A percentile compares a stretch with the other conserved stretches of the same genome.
Conservation (phyloP, 371 early-diverging fungal species). For the Lichtheimia corymbifera region DNA sequence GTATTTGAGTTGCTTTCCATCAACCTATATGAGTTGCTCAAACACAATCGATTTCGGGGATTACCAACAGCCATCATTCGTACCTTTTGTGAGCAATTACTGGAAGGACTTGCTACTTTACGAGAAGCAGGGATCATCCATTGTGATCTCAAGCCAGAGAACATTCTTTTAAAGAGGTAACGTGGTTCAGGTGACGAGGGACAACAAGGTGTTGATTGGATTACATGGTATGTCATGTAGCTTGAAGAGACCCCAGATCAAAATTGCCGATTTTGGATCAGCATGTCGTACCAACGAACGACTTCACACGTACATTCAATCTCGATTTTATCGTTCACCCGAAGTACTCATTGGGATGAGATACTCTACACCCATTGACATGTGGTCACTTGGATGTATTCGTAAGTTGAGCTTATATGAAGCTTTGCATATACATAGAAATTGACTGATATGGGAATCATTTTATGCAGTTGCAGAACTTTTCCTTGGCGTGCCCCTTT, state of each 20-base stretch:
- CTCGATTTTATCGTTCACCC: conserved; percentile 96
- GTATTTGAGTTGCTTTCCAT: conserved; percentile 94
- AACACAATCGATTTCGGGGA: conserved; percentile 95
- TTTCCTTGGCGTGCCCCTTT: conserved; percentile 88
- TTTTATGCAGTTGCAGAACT: conserved; percentile 73
- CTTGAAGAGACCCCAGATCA: conserved; percentile 83
- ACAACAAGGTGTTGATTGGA: too few relatives aligned
- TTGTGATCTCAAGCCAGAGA: conserved; percentile 99
- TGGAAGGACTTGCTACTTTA: conserved; percentile 83
- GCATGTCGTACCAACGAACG: conserved; percentile 92
- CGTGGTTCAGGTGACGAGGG: too few relatives aligned
- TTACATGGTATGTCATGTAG: conserved; percentile 12
- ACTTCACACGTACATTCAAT: conserved; percentile 96
- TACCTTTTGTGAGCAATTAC: conserved; percentile 85
- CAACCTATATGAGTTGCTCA: conserved; percentile 97
- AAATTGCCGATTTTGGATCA: conserved; percentile 99
- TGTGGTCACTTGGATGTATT: conserved; percentile 99
- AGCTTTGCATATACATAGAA: too few relatives aligned
- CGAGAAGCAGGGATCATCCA: conserved; percentile 90
- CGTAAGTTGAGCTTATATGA: not conserved
- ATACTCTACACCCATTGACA: conserved; percentile 94
- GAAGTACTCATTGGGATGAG: conserved; percentile 92
- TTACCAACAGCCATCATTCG: conserved; percentile 87
- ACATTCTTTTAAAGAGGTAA: conserved; percentile 78
- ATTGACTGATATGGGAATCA: too few relatives aligned